Base-by-base conservation (phyloP, 345 rosid genomes). In the Trapa bicornis region DNA sequence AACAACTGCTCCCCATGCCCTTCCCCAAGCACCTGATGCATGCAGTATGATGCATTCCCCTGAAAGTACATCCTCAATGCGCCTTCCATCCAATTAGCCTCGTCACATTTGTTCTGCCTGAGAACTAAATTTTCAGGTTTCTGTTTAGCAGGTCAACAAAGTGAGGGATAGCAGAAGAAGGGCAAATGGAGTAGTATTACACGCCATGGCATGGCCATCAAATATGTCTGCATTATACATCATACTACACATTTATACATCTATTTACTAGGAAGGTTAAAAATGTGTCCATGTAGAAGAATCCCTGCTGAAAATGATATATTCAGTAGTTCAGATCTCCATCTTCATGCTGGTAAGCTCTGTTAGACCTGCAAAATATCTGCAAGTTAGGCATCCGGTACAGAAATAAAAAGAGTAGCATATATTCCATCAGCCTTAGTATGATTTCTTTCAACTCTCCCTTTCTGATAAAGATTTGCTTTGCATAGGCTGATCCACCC, bases 271-370 rank as follows among this genome's bases (percentile, higher is more conserved):
- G 63, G 37, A 58, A 58, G 15, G 33, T 12, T 32, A 35, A 33
- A 32, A 58, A 32, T 58, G 32, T 9, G 8, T 32, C 7, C 37
- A 32, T 33, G 37, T 10, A 37, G 36, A 58, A 32, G 37, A 33
- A 9, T 32, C 8, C 38, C 63, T 9, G 15, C 37, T 1, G 38
- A 58, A 11, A 38, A 58, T 33, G 38, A 58, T 32, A 58, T 32
- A 58, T 58, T 32, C 38, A 9, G 63, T 11, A 1, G 37, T 12
- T 87, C 83, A 85, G 73, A 77, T 79, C 85, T 83, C 86, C 84
- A 77, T 83, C 85, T 87, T 87, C 67, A 83, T 67, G 78, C 78
- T 73, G 65, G 75, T 37, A 52, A 74, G 80, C 65, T 77, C 87
- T 62, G 77, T 65, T 29, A 79, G 64, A 70, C 85, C 92, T 87